A percentile compares a stretch with the other conserved stretches of the same genome.
phyloP scores from a whole-genome alignment of 2,329 filamentous ascomycete genomes.

The Monosporascus sp. region DNA sequence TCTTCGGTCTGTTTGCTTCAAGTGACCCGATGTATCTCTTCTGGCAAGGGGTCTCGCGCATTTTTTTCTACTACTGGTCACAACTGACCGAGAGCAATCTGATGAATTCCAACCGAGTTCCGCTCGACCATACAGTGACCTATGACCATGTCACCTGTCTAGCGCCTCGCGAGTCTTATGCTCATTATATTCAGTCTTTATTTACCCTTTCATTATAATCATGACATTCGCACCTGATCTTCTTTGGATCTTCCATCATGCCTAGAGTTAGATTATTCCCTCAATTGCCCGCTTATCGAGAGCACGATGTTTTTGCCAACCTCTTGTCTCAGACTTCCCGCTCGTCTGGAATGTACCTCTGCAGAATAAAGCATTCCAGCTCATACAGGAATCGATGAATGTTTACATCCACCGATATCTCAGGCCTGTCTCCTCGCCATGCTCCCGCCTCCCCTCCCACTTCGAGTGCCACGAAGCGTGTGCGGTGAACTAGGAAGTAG shows the following conservation, averaged over 20 bases:
- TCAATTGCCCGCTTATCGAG: background rate
- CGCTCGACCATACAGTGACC: background rate
- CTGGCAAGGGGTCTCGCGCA: conserved; percentile 15
- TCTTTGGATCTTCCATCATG: no score
- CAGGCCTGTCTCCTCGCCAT: background rate
- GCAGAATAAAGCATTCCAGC: background rate
- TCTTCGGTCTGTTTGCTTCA: conserved; percentile 9
- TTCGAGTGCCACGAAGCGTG: no score
- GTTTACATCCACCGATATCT: conserved; percentile 1
- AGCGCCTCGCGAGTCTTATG: no score
- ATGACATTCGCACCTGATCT: no score
- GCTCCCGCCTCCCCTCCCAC: no score
- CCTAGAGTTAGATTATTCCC: no score
- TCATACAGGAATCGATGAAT: background rate
- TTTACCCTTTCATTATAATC: no score
- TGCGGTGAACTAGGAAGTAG: no score
- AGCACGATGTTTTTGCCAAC: background rate
- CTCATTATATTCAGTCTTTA: no score
- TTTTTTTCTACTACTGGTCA: conserved; percentile 8
- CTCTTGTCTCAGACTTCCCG: background rate
- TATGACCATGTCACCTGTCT: background rate
- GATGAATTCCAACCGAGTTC: conserved; percentile 5
- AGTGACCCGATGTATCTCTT: conserved; percentile 14
- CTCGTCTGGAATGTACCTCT: background rate
- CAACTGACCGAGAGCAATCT: conserved; percentile 12